These are phyloP conservation scores for Solanum tacnaense DNA, from an alignment of 257 asterid genomes.

Conservation along the genomic window DNA sequence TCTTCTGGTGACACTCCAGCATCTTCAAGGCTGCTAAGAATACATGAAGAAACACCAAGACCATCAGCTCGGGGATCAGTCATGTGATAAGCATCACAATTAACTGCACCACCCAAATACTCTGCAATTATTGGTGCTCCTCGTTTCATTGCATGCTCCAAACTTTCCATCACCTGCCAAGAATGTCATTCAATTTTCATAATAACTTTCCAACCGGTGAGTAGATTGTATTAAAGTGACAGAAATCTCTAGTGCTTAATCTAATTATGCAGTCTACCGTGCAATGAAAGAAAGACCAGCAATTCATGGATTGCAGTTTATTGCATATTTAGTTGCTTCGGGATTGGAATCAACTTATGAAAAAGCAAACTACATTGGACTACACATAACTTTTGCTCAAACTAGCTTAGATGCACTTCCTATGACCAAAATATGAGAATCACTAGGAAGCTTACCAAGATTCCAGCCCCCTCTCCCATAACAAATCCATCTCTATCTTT, in stretches of 20 bases:
- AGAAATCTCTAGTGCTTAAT: not conserved
- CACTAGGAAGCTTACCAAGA: conserved; percentile 47
- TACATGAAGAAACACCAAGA: conserved; percentile 90
- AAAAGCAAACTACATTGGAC: not conserved
- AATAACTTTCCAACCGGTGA: not conserved
- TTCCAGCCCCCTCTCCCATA: conserved; percentile 96
- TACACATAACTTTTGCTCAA: not conserved
- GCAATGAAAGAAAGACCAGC: not conserved
- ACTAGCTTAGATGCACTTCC: not conserved
- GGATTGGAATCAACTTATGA: not conserved
- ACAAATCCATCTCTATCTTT: conserved; percentile 87
- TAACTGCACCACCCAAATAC: conserved; percentile 91
- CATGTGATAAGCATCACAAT: conserved; percentile 96
- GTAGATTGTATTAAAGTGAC: not conserved
- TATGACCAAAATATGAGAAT: not conserved
- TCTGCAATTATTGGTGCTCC: conserved; percentile 90
- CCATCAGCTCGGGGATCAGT: conserved; percentile 98
- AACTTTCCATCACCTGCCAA: conserved; percentile 84
- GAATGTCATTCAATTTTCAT: not conserved
- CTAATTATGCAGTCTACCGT: not conserved
- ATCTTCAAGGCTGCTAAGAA: conserved; percentile 63
- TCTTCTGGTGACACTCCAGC: conserved; percentile 92
- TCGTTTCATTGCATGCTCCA: conserved; percentile 90
- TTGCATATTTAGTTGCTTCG: not conserved
- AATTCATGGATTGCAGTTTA: not conserved